Conservation (phyloP, 139 green algal species). For the Gonium pectorale region DNA sequence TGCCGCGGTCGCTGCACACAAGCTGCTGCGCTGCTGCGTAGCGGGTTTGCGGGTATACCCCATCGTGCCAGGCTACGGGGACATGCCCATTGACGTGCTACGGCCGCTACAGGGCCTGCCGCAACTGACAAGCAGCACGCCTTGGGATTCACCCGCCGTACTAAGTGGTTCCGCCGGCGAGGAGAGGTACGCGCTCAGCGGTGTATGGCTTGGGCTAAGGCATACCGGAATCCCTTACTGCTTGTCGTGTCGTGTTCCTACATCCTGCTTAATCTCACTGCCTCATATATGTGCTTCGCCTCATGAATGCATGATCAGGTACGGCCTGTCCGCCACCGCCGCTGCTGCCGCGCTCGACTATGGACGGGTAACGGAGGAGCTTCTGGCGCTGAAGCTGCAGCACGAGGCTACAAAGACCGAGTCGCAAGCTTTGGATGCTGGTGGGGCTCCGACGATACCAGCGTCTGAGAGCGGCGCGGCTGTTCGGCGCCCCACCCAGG, state of each 20-base stretch:
- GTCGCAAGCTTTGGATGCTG: too few relatives aligned
- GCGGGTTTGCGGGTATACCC: not conserved
- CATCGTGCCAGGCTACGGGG: constrained; percentile 26
- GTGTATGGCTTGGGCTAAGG: too few relatives aligned
- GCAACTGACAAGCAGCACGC: not conserved
- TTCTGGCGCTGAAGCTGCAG: constrained; percentile 10
- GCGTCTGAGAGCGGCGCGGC: too few relatives aligned
- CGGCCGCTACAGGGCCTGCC: not conserved
- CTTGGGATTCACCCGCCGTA: not conserved
- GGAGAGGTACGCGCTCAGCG: too few relatives aligned
- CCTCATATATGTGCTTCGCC: too few relatives aligned
- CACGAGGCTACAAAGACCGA: not conserved
- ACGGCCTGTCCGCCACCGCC: not conserved
- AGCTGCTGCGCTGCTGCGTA: not conserved
- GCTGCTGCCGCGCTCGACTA: not conserved
- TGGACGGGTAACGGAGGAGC: not conserved
- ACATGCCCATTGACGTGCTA: constrained; percentile 6
- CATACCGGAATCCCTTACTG: too few relatives aligned
- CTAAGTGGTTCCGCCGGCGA: not conserved
- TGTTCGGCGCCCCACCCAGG: not conserved
- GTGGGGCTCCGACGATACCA: too few relatives aligned
- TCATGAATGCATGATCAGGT: not conserved
- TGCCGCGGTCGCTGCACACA: not conserved
- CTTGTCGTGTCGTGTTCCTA: too few relatives aligned
- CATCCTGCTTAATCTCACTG: too few relatives aligned